phyloP scores from a whole-genome alignment of 176 grass and related monocot species.

The Cenchrus americanus region DNA sequence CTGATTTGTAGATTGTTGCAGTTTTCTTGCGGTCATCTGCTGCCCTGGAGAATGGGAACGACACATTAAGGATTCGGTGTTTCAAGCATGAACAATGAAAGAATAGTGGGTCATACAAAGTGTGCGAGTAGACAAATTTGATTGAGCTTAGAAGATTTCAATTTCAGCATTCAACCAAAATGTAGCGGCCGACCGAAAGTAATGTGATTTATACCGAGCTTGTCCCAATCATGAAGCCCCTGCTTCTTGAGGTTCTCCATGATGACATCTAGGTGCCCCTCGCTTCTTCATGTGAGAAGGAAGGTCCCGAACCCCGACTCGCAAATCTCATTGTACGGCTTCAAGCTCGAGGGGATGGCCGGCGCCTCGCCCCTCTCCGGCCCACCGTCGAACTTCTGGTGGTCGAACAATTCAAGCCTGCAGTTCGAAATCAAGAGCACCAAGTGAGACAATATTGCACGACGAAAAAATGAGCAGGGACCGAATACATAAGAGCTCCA shows the following conservation, averaged over 20 bases:
- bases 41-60: conserved; percentile 41
- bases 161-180: conserved; percentile 1
- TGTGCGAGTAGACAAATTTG: background rate
- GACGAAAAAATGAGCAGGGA: too few relatives aligned
- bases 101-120: background rate
- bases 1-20: conserved; percentile 62
- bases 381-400: conserved; percentile 69
- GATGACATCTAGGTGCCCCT: conserved; percentile 53
- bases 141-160: background rate
- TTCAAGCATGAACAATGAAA: background rate
- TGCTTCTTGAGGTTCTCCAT: conserved; percentile 65
- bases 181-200: background rate
- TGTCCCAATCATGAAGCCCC: conserved; percentile 70
- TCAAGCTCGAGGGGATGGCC: conserved; percentile 69
- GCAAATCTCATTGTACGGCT: conserved; percentile 64
- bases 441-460: background rate
- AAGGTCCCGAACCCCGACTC: conserved; percentile 61
- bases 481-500: too few relatives aligned
- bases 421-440: conserved; percentile 3
- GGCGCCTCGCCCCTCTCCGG: conserved; percentile 62
- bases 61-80: background rate
- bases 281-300: conserved; percentile 70
- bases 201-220: conserved; percentile 59
- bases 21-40: conserved; percentile 61
- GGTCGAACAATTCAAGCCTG: conserved; percentile 64